Evolutionary conservation across 306 rosid genomes (phyloP).

Genomic region (Quercus variabilis): DNA sequence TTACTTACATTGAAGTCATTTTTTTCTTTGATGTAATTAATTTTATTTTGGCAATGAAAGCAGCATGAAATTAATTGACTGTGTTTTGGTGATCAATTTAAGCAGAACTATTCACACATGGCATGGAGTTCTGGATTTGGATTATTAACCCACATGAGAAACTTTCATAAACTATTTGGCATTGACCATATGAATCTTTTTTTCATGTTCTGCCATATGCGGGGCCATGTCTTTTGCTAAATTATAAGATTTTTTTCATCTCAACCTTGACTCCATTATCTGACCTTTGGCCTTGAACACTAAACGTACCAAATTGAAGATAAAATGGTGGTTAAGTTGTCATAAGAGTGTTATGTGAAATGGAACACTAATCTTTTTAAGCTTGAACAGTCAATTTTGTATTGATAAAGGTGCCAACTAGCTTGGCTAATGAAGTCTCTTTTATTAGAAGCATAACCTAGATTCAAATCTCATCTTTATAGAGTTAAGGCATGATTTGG

Average conservation of each 20-base stretch:
- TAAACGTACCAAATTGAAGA: neutral
- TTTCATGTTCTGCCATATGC: neutral
- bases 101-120: neutral
- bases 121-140: neutral
- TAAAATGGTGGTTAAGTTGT: neutral
- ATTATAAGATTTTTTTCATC: neutral
- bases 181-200: neutral
- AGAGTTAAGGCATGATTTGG: too few species aligned
- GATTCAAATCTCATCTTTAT: neutral
- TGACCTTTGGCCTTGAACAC: neutral
- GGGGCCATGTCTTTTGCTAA: neutral
- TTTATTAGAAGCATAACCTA: neutral
- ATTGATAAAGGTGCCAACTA: neutral
- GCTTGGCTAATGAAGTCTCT: neutral
- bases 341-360: neutral
- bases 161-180: neutral
- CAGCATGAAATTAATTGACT: constrained; percentile 6
- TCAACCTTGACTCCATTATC: neutral
- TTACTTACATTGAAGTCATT: constrained; percentile 11
- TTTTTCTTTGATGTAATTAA: constrained; percentile 7
- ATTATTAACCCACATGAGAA: neutral
- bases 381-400: neutral
- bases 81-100: constrained; percentile 8
- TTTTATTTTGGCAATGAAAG: constrained; percentile 1
- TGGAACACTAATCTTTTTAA: neutral